Base-by-base conservation (phyloP, 148 eudicot species). In the Nepenthes mirabilis region DNA sequence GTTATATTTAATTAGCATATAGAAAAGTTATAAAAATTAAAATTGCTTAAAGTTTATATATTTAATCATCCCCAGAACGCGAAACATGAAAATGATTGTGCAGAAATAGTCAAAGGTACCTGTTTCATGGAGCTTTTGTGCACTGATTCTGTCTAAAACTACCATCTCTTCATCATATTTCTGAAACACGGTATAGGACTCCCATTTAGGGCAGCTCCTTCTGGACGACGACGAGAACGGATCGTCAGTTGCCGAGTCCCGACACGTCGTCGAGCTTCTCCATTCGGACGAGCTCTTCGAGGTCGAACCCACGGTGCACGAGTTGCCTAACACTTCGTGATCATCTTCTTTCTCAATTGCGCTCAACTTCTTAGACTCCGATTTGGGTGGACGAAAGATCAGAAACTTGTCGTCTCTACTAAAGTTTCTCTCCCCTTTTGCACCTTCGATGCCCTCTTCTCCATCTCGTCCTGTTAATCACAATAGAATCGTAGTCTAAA, bases 141-240 rank as follows among this genome's bases (percentile, higher is more conserved):
- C 88, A 62, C 88, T 88, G 43, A 91, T 82, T 72, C 82, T 65
- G 52, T 86, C 96, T 5, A 91, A 65, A 67, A 80, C 86, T 49
- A 77, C 65, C 94, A 88, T 91, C 61, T 91, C 97, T 67, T 91
- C 97, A 56, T 91, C 97, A 65, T 91, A 91, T 65, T 91, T 91
- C 34, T 91, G 97, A 65, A 85, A 91, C 2, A 91, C 83, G 33
- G 94, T 80, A 71, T 88, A 91, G 1, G 98, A 91, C 68, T 91
- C 98, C 98, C 98, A 91, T 57, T 88, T 88, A 2, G 90, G 96
- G 59, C 98, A 91, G 61, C 95, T 91, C 53, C 97, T 78, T 57
- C 98, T 70, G 0, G 98, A 88, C 0, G 98, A 91, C 1, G 88
- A 83, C 6, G 96, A 88, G 61, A 88, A 91, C 5, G 96, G 98